Evolutionary conservation across 371 early-diverging fungal genomes (phyloP), one percentile per base, ranked within the genome.

Genomic region (Blakeslea trispora): DNA sequence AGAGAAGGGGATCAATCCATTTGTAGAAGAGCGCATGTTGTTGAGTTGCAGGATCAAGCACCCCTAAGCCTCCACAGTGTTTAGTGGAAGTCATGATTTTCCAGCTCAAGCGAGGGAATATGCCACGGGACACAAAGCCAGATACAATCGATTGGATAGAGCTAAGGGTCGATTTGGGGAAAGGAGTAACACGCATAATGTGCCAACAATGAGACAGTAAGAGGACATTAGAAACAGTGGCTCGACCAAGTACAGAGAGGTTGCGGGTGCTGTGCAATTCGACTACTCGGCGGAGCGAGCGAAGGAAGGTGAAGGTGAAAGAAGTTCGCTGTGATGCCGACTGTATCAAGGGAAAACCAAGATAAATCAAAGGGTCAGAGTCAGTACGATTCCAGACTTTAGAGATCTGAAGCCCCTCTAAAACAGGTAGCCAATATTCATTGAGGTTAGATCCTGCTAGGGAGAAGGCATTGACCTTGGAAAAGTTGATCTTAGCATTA

Each of bases 201-300:
- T 67, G 56, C 67, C 67, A 67, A 10, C 55, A 43, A 3, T 31
- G 42, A 2, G 62, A 55, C 15, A 67, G 53, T 8, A 56, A 22
- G 0, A 67, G 42, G 13, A 59, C 31, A 44, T 67, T 67, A 8
- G 48, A 11, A 13, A 62, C 48, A 28, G 46, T 51, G 8, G 39
- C 53, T 8, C 53, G 15, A 9, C 68, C 63, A 10, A 45, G 46
- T 14, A 67, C 39, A 10, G 68, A 65, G 0, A 71, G 55, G 2
- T 34, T 13, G 0, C 64, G 53, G 1, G 13, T 53, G 43, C 9
- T 17, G n/a, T 57, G 50, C 10, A 32, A 10, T 6, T 10, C 10
- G 10, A 10, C 32, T 6, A 32, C 6, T 5, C 32, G 32, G 10
- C 32, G 32, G 32, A 32, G 32, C 32, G 32, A 32, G 6, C 10